Evolutionary conservation across 192 early-diverging fungal species (phyloP).

Genomic region (Linnemannia elongata): DNA sequence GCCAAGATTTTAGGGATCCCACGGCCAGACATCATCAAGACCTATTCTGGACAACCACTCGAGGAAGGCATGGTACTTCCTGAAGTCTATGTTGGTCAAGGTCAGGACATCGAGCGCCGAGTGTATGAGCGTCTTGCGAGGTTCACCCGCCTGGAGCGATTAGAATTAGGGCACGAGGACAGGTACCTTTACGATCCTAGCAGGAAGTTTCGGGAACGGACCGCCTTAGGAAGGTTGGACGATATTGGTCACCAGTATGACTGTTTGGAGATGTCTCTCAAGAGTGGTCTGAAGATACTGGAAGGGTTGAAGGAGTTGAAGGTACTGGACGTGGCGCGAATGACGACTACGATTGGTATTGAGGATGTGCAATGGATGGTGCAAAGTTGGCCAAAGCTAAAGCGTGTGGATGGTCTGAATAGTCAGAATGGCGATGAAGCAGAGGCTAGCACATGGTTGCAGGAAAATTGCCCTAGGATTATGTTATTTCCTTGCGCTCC

Average conservation of each 20-base stretch:
- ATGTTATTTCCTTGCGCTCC: too few species aligned
- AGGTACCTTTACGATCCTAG: neutral
- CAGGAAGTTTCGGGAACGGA: neutral
- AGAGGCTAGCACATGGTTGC: neutral
- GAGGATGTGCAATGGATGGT: constrained; percentile 10
- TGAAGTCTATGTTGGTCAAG: neutral
- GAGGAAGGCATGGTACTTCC: neutral
- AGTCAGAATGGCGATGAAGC: neutral
- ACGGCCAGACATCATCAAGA: neutral
- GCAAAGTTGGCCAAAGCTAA: neutral
- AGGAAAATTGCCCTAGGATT: neutral
- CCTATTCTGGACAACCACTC: too few species aligned
- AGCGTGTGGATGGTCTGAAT: neutral
- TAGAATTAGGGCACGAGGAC: neutral
- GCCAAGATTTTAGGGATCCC: neutral
- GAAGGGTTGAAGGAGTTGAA: neutral
- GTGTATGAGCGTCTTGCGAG: neutral
- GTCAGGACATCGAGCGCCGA: neutral
- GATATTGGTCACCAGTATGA: neutral
- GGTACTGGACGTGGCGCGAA: neutral
- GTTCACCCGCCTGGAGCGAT: neutral
- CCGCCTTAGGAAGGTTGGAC: too few species aligned
- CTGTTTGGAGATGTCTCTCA: constrained; percentile 9
- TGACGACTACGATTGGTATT: neutral
- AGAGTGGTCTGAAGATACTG: neutral